Conservation (phyloP, 495 filamentous ascomycete species). For the Penicillium roqueforti region DNA sequence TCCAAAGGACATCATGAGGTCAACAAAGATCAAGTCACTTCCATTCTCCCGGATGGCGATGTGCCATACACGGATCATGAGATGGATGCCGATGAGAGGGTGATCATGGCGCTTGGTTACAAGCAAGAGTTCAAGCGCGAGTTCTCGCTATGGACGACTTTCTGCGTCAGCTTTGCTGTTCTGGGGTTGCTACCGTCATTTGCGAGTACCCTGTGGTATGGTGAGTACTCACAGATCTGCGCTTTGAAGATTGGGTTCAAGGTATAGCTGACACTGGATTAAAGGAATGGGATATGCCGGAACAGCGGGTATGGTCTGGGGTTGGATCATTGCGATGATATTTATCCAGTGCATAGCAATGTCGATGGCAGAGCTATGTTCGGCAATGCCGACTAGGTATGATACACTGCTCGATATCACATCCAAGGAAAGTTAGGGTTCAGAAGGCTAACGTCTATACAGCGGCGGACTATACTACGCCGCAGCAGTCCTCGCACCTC, state of each 20-base stretch:
- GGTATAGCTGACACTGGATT: conserved; percentile 11
- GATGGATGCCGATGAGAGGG: conserved; percentile 60
- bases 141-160: conserved; percentile 78
- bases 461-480: conserved; percentile 79
- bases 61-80: conserved; percentile 52
- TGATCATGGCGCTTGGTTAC: conserved; percentile 67
- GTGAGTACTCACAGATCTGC: conserved; percentile 17
- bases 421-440: background rate
- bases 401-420: background rate
- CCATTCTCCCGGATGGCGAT: conserved; percentile 61
- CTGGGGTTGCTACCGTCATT: conserved; percentile 71
- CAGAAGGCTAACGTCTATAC: conserved; percentile 17
- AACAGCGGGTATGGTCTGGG: conserved; percentile 79
- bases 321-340: conserved; percentile 71
- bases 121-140: conserved; percentile 80
- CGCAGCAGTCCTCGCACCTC: conserved; percentile 71
- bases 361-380: conserved; percentile 64
- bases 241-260: background rate
- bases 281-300: conserved; percentile 74
- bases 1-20: conserved; percentile 29
- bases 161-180: conserved; percentile 75
- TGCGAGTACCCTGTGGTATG: conserved; percentile 71
- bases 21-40: conserved; percentile 59
- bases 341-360: conserved; percentile 72
- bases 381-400: conserved; percentile 62